Evolutionary conservation across 345 rosid species (phyloP), one percentile per base, ranked within the genome.

Genomic region (Boechera divaricarpa): DNA sequence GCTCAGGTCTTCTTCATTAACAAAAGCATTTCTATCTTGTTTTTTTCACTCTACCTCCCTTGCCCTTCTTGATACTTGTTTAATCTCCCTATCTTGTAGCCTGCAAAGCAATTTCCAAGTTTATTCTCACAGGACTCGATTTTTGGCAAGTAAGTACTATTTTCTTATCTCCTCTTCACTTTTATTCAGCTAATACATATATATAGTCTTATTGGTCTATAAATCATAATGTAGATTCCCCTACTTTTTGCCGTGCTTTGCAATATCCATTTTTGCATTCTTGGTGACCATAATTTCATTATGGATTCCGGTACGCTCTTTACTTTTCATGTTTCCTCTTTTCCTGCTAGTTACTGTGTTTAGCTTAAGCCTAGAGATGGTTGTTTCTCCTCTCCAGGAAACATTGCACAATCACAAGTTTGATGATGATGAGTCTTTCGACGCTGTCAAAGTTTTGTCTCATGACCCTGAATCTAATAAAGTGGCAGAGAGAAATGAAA

Each of bases 61-160:
- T 12, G 3, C 47, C 9, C 5, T 67, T 61, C 61, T 69, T 79
- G 70, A 39, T 47, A 69, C 63, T 57, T 69, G 62, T 38, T 74
- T 47, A 5, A 52, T 21, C 44, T 74, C 26, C 12, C 0, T 0
- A 53, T 26, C 70, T 15, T 64, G 77, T 84, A 93, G 98, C 98
- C 98, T 32, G 98, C 98, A 39, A 91, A 84, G 79, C 90, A 89
- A 79, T 91, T 82, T 80, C 98, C 98, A 10, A 69, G 67, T 52
- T 13, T 87, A 72, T 88, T 93, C 80, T 77, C 97, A 71, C 64
- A 85, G 69, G 95, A 85, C 7, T 89, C 94, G 18, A 24, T 93
- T 31, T 93, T 88, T 77, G 94, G 94, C 62, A 85, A 85, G 97
- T 88, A 69, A 80, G 77, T 74, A 9, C 6, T 7, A 45, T 47